A percentile compares a stretch with the other conserved stretches of the same genome.
Conservation (phyloP, 192 early-diverging fungal species). For the Entophlyctis helioformis region DNA sequence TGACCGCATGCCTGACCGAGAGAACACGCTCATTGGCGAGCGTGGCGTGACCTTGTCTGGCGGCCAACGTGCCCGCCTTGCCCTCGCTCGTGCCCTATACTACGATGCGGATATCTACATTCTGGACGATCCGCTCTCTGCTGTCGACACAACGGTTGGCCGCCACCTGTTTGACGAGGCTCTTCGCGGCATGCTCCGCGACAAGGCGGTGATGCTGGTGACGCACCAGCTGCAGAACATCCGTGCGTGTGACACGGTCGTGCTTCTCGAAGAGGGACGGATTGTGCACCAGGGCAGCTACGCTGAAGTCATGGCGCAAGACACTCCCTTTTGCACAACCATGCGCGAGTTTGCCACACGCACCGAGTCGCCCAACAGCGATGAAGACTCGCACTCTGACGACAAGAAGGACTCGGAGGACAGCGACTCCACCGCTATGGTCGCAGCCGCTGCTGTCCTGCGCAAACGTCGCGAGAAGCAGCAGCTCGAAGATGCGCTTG, state of each 20-base stretch:
- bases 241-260: conserved; percentile 13
- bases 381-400: too few species aligned
- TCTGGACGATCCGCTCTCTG: conserved; percentile 38
- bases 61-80: conserved; percentile 33
- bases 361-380: too few species aligned
- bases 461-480: too few species aligned
- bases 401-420: too few species aligned
- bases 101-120: conserved; percentile 27
- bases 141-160: conserved; percentile 34
- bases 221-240: conserved; percentile 39
- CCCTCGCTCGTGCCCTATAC: conserved; percentile 33
- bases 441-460: too few species aligned
- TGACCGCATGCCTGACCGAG: conserved; percentile 12
- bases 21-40: conserved; percentile 29
- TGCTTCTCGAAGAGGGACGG: conserved; percentile 25
- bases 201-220: conserved; percentile 24
- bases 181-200: conserved; percentile 17
- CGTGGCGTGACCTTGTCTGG: conserved; percentile 29
- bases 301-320: conserved; percentile 6
- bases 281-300: conserved; percentile 12
- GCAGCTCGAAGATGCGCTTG: too few species aligned
- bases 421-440: too few species aligned
- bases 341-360: conserved; percentile 19
- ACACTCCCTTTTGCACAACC: conserved; percentile 7
- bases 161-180: conserved; percentile 30